Evolutionary conservation across 1,284 basidiomycete genomes (phyloP).

Genomic region (Heterobasidion occidentale): DNA sequence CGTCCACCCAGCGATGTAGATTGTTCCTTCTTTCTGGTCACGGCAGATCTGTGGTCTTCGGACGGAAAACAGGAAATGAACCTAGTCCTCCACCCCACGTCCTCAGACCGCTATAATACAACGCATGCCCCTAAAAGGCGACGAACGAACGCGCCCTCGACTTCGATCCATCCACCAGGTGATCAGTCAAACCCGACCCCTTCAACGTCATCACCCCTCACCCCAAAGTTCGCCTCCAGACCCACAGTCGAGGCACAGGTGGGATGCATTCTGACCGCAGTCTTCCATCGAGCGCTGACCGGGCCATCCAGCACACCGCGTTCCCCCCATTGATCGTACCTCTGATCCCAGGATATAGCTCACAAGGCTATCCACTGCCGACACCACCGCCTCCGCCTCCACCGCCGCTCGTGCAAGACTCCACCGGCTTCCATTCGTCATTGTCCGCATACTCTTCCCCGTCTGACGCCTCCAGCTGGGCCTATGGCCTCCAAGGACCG

Average conservation of each 20-base stretch:
- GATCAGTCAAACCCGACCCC: neutral
- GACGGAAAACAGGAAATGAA: constrained; percentile 79
- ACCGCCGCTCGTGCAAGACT: constrained; percentile 3
- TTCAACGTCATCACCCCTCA: constrained; percentile 11
- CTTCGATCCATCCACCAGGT: constrained; percentile 4
- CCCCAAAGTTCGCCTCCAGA: neutral
- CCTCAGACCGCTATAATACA: constrained; percentile 62
- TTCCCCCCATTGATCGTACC: constrained; percentile 30
- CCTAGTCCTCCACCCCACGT: constrained; percentile 78
- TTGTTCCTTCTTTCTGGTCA: constrained; percentile 79
- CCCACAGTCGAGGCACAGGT: neutral
- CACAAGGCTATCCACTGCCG: constrained; percentile 32
- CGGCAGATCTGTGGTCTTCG: constrained; percentile 82
- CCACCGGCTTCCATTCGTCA: constrained; percentile 7
- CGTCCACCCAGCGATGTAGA: constrained; percentile 61
- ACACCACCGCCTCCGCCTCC: constrained; percentile 2
- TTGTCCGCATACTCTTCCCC: constrained; percentile 5
- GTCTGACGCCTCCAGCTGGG: constrained; percentile 4
- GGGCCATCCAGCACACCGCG: constrained; percentile 16
- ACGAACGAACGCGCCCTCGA: constrained; percentile 19
- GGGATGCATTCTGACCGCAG: neutral
- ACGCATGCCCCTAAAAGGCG: constrained; percentile 46
- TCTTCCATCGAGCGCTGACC: neutral
- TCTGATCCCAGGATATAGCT: constrained; percentile 29
- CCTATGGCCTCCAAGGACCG: constrained; percentile 6